phyloP scores from a whole-genome alignment of 371 early-diverging fungal genomes.

The Mucor racemosus region DNA sequence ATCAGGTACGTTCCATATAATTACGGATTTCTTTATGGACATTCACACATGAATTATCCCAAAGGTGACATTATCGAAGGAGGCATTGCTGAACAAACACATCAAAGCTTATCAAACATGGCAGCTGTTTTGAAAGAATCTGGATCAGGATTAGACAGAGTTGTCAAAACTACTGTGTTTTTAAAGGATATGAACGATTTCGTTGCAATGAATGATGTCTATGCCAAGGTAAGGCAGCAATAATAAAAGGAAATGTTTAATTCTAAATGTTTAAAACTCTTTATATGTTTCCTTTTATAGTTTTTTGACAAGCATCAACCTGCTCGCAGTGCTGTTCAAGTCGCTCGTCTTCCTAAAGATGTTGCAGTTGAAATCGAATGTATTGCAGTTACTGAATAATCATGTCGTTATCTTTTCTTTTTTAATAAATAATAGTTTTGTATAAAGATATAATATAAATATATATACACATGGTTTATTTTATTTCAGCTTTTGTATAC shows the following conservation, averaged over 20 bases:
- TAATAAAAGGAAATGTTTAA: constrained; percentile 8
- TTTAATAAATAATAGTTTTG: not conserved
- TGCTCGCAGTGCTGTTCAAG: constrained; percentile 90
- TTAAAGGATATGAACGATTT: constrained; percentile 91
- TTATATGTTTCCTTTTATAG: constrained; percentile 23
- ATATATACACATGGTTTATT: not conserved
- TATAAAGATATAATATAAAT: not conserved
- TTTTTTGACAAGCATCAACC: constrained; percentile 73
- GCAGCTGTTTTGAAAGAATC: constrained; percentile 77
- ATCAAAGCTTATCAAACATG: constrained; percentile 80
- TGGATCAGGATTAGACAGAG: constrained; percentile 73
- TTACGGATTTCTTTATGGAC: not conserved
- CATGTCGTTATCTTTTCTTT: not conserved
- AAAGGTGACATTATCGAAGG: constrained; percentile 64
- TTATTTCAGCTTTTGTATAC: not conserved
- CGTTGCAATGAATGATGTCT: constrained; percentile 83
- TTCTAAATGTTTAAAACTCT: not conserved
- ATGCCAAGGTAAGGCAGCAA: constrained; percentile 44
- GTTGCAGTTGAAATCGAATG: constrained; percentile 93
- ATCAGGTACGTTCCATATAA: constrained; percentile 32
- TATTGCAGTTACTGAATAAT: constrained; percentile 62
- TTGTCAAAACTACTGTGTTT: constrained; percentile 94
- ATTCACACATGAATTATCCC: too few species aligned
- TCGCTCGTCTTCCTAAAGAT: constrained; percentile 87
- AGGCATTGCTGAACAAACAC: constrained; percentile 75